Conservation (phyloP, 208 protist species). For the Leishmania tarentolae region DNA sequence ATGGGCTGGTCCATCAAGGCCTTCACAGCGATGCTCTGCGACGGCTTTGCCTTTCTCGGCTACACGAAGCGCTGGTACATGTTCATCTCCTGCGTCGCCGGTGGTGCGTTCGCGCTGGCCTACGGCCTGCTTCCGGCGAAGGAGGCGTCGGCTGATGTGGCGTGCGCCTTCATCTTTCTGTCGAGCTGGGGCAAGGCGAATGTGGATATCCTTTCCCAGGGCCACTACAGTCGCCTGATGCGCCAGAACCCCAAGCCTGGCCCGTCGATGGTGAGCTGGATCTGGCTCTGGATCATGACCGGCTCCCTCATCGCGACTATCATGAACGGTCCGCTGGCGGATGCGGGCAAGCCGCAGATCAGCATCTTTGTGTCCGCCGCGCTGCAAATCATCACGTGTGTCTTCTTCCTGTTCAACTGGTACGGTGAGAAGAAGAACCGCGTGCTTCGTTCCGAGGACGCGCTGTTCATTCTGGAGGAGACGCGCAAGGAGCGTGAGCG, state of each 20-base stretch:
- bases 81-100: constrained; percentile 48
- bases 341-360: constrained; percentile 42
- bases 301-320: constrained; percentile 43
- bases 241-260: constrained; percentile 44
- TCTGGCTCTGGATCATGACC: constrained; percentile 58
- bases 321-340: constrained; percentile 58
- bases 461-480: constrained; percentile 31
- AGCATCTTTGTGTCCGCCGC: constrained; percentile 58
- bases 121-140: constrained; percentile 54
- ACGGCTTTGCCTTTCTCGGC: constrained; percentile 60
- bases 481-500: constrained; percentile 35
- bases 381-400: constrained; percentile 49
- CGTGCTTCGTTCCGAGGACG: constrained; percentile 48
- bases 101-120: constrained; percentile 37
- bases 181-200: constrained; percentile 55
- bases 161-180: constrained; percentile 53
- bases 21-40: constrained; percentile 60
- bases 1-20: constrained; percentile 77
- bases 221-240: constrained; percentile 77
- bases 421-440: constrained; percentile 64
- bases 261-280: constrained; percentile 58
- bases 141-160: constrained; percentile 34
- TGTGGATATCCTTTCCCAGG: constrained; percentile 76
- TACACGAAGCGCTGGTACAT: constrained; percentile 84
- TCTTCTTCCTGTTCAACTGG: constrained; percentile 70